Percentiles rank a stretch among this genome's conserved stretches.
phyloP scores from a whole-genome alignment of 2,329 filamentous ascomycete species.

The Furcasterigmium sp. region DNA sequence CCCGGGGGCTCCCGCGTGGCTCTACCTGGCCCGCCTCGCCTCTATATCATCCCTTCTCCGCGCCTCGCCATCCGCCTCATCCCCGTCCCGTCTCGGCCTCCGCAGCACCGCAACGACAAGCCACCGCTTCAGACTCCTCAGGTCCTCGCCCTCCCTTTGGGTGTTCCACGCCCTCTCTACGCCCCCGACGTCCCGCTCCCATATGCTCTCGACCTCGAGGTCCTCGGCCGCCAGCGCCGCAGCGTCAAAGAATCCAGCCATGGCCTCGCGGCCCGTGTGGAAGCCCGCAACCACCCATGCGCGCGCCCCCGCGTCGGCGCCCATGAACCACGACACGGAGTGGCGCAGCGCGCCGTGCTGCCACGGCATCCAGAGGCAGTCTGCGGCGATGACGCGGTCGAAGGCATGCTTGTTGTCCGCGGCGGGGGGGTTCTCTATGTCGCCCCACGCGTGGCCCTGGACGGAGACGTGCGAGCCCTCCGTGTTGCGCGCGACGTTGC shows the following conservation, averaged over 20 bases:
- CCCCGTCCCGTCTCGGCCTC: slow-evolving; percentile 5
- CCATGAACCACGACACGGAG: slow-evolving; percentile 60
- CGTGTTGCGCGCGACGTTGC: slow-evolving; percentile 51
- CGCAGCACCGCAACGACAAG: slow-evolving; percentile 54
- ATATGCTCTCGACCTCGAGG: slow-evolving; percentile 59
- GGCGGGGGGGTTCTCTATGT: slow-evolving; percentile 30
- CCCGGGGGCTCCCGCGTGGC: no score
- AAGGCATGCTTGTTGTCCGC: slow-evolving; percentile 33
- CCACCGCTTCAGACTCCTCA: slow-evolving; percentile 63
- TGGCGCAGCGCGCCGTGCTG: slow-evolving; percentile 62
- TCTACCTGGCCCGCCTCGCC: no score
- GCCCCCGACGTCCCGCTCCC: slow-evolving; percentile 65
- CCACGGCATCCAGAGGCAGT: slow-evolving; percentile 72
- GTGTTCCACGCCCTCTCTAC: slow-evolving; percentile 54
- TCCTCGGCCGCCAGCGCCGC: slow-evolving; percentile 39
- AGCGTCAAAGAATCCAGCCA: slow-evolving; percentile 59
- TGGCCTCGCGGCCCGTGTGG: slow-evolving; percentile 62
- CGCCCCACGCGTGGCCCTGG: slow-evolving; percentile 62
- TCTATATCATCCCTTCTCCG: no score
- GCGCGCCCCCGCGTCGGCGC: slow-evolving; percentile 34
- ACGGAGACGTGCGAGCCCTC: slow-evolving; percentile 31
- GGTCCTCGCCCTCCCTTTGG: slow-evolving; percentile 57
- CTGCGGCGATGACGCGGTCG: slow-evolving; percentile 61
- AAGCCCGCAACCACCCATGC: slow-evolving; percentile 67
- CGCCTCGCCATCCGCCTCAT: no score